These are phyloP conservation scores for Pestalotiopsis sp. DNA, from an alignment of 2,329 filamentous ascomycete genomes.

Conservation along the genomic window DNA sequence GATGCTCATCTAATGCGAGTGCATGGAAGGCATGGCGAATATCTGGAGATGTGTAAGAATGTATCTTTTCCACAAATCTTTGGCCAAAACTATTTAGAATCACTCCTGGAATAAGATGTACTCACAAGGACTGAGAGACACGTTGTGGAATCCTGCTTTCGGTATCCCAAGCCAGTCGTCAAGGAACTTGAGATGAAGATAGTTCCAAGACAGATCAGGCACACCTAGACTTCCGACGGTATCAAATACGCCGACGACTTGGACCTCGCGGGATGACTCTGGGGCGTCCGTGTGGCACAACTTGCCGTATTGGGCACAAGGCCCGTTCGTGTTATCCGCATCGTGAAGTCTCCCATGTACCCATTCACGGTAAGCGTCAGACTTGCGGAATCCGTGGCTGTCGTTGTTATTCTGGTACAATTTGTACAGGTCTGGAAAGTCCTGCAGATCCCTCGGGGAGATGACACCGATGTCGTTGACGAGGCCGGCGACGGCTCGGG, in stretches of 20 bases:
- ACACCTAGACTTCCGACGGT: constrained; percentile 36
- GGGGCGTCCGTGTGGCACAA: constrained; percentile 7
- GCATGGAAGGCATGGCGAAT: constrained; percentile 42
- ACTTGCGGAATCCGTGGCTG: constrained; percentile 16
- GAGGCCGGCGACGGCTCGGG: constrained; percentile 41
- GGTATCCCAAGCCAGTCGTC: constrained; percentile 20
- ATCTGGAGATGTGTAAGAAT: constrained; percentile 17
- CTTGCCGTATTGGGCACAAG: constrained; percentile 10
- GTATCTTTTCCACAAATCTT: neutral
- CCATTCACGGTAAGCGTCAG: constrained; percentile 14
- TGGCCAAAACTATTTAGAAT: neutral
- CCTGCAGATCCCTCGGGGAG: constrained; percentile 17
- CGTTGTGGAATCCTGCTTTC: constrained; percentile 19
- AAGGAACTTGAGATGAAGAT: constrained; percentile 19
- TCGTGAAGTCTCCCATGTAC: constrained; percentile 13
- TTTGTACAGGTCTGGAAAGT: constrained; percentile 19
- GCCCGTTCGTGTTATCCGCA: neutral
- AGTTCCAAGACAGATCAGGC: constrained; percentile 24
- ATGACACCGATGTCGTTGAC: constrained; percentile 29
- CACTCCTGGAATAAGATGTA: neutral
- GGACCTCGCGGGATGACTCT: constrained; percentile 17
- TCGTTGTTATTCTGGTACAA: constrained; percentile 16
- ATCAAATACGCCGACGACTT: constrained; percentile 37
- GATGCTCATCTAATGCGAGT: constrained; percentile 39
- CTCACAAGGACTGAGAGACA: constrained; percentile 20